Base-by-base conservation (phyloP, 106 monocot species). In the Vanilla planifolia region DNA sequence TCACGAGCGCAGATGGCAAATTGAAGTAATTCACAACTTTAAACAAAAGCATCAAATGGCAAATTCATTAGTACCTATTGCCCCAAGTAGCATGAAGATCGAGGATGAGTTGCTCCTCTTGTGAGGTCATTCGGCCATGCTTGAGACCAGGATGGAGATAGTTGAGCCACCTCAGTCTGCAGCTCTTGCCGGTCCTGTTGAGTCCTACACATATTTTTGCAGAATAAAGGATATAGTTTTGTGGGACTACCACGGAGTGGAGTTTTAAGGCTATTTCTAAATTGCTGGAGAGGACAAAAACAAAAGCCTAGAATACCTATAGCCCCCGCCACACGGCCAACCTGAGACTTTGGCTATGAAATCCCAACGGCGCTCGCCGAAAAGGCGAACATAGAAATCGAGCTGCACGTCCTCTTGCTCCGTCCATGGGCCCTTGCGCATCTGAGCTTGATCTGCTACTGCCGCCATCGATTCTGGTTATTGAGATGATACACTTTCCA, bases 171-270 rank as follows among this genome's bases (percentile, higher is more conserved):
- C 50, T 22, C 3, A 50, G 50, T 26, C 50, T 24, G 50, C 50
- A 92, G 51, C 92, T 92, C 79, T 92, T 92, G 2, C 92, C 92
- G 8, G 73, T 84, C 46, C 88, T 73, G 36, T 81, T 80, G 36
- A 92, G 71, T 45, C 88, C 92, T 92, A 53, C 48, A 70, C n/a
- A 47, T 37, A 37, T 10, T 6, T 5, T 6, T 5, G 53, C 16
- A 55, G 11, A 55, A 55, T 1, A 55, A 11, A 55, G 29, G 16
- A 45, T 2, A 17, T 16, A 45, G n/a, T 5, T 13, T 0, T 5
- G n/a, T 13, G 5, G n/a, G n/a, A 45, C 17, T 17, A n/a, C 1
- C 5, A 45, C 10, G n/a, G n/a, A n/a, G n/a, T n/a, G n/a, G n/a
- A n/a, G n/a, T n/a, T n/a, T n/a, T n/a, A 37, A 37, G 10, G 37